Evolutionary conservation across 2,329 filamentous ascomycete genomes (phyloP), one percentile per base, ranked within the genome.

Genomic region (Ceratocystis huliohia): DNA sequence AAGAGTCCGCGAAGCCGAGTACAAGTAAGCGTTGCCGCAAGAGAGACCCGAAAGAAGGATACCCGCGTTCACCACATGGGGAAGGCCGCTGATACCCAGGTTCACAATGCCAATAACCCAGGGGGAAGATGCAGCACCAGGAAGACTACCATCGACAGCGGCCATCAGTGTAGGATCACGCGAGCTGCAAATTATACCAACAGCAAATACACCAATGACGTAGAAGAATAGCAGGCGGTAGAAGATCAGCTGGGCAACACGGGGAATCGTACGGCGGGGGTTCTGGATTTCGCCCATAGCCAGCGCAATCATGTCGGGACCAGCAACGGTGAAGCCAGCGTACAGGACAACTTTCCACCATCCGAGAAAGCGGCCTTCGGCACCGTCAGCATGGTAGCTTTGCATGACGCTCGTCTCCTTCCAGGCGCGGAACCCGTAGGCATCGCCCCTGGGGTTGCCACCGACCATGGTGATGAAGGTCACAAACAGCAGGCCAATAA

Each of bases 151-250:
- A 17, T 80, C 81, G 63, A 77, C 74, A 71, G 73, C 69, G 37
- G 73, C 74, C 1, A 66, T 84, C 81, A 67, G 76, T 73, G 45
- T 72, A 70, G 3, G 44, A 66, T 73, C 81, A 73, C 79, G 86
- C 81, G 76, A 82, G 72, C 84, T 84, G 50, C 81, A 75, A 13
- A 82, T 72, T 48, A 85, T 81, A 25, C 81, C 76, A 44, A 79
- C 81, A 44, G 79, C 76, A 69, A 84, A 85, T 57, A 87, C 80
- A 78, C 78, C 70, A 74, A 90, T 78, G n/a, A 89, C 80, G 74
- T 89, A 90, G 75, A 91, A 89, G 1, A 81, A 75, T 0, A 85
- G 86, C 41, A 91, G 78, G 62, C 88, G 85, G 74, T 87, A 89
- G 75, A 90, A 89, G 44, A 89, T 85, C 59, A 84, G 84, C 69